These are phyloP conservation scores for Penicillium lagena DNA, from an alignment of 495 filamentous ascomycete species.

Conservation along the genomic window DNA sequence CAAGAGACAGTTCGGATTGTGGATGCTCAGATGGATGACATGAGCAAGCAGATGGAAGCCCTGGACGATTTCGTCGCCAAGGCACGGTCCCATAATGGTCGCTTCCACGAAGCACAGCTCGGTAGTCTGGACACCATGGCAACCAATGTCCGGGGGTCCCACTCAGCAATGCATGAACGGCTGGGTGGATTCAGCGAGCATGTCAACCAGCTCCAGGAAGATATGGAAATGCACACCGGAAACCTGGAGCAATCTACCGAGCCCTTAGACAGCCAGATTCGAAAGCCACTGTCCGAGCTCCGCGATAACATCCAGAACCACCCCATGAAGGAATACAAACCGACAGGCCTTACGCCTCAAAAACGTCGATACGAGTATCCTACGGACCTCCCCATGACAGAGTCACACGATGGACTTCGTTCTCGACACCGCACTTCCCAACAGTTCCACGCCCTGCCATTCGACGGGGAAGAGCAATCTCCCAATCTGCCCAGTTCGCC, in stretches of 20 bases:
- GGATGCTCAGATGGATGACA: conserved; percentile 77
- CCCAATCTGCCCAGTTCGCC: conserved; percentile 18
- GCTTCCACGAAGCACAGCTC: conserved; percentile 62
- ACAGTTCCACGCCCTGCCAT: conserved; percentile 29
- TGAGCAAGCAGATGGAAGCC: conserved; percentile 78
- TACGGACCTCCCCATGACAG: conserved; percentile 68
- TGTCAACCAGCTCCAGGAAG: conserved; percentile 55
- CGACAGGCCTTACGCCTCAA: conserved; percentile 81
- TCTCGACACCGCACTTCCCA: conserved; percentile 45
- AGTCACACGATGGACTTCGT: conserved; percentile 60
- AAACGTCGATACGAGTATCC: conserved; percentile 73
- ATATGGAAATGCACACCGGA: conserved; percentile 49
- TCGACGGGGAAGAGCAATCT: conserved; percentile 23
- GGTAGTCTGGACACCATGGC: conserved; percentile 55
- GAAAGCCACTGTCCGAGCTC: conserved; percentile 63
- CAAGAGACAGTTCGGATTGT: conserved; percentile 89
- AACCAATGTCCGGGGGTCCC: conserved; percentile 60
- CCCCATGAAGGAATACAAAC: conserved; percentile 65
- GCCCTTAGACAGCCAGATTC: conserved; percentile 52
- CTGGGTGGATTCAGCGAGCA: conserved; percentile 56
- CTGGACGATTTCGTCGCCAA: conserved; percentile 86
- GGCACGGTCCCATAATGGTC: conserved; percentile 73
- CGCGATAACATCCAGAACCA: conserved; percentile 55
- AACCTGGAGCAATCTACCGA: conserved; percentile 48
- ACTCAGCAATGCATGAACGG: conserved; percentile 57